Evolutionary conservation across 768 basidiomycete genomes (phyloP).

Genomic region (Phylloporus sp.): DNA sequence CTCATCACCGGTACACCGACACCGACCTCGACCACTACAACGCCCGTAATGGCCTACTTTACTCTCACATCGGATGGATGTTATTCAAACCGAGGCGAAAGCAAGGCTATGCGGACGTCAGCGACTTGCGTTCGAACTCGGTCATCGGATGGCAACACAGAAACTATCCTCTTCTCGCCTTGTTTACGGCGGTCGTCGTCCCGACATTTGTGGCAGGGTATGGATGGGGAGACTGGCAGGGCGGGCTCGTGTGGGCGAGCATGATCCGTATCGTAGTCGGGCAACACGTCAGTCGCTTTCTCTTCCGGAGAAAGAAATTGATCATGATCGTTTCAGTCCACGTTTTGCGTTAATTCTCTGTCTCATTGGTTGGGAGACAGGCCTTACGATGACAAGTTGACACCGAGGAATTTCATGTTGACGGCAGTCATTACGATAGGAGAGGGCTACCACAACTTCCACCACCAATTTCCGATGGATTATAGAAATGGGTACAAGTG

Average conservation of each 20-base stretch:
- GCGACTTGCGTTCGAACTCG: constrained; percentile 69
- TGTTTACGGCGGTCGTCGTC: constrained; percentile 60
- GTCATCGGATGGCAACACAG: constrained; percentile 83
- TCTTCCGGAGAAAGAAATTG: neutral
- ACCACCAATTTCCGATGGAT: constrained; percentile 93
- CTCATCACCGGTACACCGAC: constrained; percentile 92
- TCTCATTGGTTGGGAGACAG: constrained; percentile 90
- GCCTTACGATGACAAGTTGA: constrained; percentile 89
- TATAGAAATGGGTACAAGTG: constrained; percentile 88
- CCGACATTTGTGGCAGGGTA: constrained; percentile 44
- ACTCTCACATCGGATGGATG: constrained; percentile 88
- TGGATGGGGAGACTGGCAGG: constrained; percentile 26
- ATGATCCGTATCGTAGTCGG: constrained; percentile 63
- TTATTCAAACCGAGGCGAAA: constrained; percentile 78
- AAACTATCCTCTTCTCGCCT: constrained; percentile 61
- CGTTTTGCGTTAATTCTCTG: constrained; percentile 91
- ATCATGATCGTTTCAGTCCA: constrained; percentile 54
- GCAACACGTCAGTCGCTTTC: constrained; percentile 59
- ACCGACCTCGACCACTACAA: constrained; percentile 93
- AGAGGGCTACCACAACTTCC: constrained; percentile 97
- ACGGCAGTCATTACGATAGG: constrained; percentile 89
- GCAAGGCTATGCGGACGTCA: constrained; percentile 82
- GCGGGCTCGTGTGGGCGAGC: constrained; percentile 31
- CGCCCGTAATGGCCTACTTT: constrained; percentile 79
- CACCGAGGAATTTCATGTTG: constrained; percentile 80